Conservation (phyloP, 768 basidiomycete species). For the Serendipita sp. region DNA sequence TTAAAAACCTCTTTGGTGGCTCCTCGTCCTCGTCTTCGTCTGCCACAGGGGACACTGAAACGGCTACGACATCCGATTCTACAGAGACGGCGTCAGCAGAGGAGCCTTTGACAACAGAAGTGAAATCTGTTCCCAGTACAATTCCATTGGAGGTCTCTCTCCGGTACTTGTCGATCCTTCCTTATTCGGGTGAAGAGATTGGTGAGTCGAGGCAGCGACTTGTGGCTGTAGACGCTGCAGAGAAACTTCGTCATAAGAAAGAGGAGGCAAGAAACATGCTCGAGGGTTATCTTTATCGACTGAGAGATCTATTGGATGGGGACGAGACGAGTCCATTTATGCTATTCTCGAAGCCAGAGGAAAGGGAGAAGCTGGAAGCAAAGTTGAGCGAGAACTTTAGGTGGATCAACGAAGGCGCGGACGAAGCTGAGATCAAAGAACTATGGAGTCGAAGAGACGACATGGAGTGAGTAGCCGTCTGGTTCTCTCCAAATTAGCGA, state of each 20-base stretch:
- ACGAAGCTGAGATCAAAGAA: constrained; percentile 59
- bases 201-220: constrained; percentile 52
- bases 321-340: constrained; percentile 57
- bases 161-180: constrained; percentile 48
- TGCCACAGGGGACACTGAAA: constrained; percentile 19
- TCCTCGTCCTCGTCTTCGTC: constrained; percentile 16
- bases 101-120: constrained; percentile 11
- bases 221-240: constrained; percentile 58
- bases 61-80: constrained; percentile 23
- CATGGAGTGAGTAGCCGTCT: constrained; percentile 53
- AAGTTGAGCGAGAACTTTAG: constrained; percentile 55
- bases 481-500: background rate
- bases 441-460: constrained; percentile 59
- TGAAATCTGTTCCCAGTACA: constrained; percentile 32
- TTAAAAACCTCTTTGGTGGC: constrained; percentile 75
- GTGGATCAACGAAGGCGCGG: constrained; percentile 78
- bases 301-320: constrained; percentile 66
- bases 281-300: constrained; percentile 83
- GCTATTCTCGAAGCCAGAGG: constrained; percentile 61
- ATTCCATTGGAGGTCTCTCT: constrained; percentile 49
- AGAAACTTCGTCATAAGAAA: constrained; percentile 54
- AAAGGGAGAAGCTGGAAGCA: constrained; percentile 47
- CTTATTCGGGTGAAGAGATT: constrained; percentile 68
- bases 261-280: constrained; percentile 86
- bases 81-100: background rate